Base-by-base conservation (phyloP, 2,329 filamentous ascomycete species). In the Epichloe baconii region DNA sequence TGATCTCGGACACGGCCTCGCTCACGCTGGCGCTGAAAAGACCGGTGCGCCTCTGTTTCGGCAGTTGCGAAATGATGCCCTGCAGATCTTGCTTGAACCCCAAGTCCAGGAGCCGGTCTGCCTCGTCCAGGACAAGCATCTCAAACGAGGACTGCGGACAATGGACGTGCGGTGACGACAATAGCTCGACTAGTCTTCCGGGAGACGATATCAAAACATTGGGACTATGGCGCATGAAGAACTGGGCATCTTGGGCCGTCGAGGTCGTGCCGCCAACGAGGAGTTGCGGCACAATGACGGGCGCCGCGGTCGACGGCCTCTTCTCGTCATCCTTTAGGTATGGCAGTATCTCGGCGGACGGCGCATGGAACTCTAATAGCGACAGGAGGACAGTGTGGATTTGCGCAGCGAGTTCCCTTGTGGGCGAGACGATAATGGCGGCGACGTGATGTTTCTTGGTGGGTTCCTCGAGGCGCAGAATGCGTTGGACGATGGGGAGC, bases 21-120 rank as follows among this genome's bases (percentile, higher is more conserved):
- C 86, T 93, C n/a, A 98, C 86, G 61, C 86, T 94, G 12, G 93
- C 93, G 62, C 88, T 95, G 69, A 97, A 98, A 0, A 98, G 72
- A 0, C 93, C 93, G 0, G 93, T 98, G 47, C 93, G 79, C 48
- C 93, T 77, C 65, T 98, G 93, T 64, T 98, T 98, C 0, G 93
- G 93, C 5, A 98, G 71, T 15, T 86, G 79, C 0, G 81, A 80
- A 21, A 98, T 71, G 41, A 97, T 95, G 51, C 82, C 86, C 58
- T 93, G 88, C 31, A 98, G 69, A 58, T 95, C 89, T 51, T 87
- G 83, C 66, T 94, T 93, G 69, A 98, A 97, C 5, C 94, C 93
- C 21, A 97, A 76, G 68, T 98, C 93, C 11, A 98, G 74, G 26
- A 98, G 72, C 53, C 93, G 79, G 67, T 98, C 93, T 47, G 91